A percentile compares a stretch with the other conserved stretches of the same genome.
These are phyloP conservation scores for Chaetomium globosum DNA, from an alignment of 2,329 filamentous ascomycete genomes.

Conservation along the genomic window DNA sequence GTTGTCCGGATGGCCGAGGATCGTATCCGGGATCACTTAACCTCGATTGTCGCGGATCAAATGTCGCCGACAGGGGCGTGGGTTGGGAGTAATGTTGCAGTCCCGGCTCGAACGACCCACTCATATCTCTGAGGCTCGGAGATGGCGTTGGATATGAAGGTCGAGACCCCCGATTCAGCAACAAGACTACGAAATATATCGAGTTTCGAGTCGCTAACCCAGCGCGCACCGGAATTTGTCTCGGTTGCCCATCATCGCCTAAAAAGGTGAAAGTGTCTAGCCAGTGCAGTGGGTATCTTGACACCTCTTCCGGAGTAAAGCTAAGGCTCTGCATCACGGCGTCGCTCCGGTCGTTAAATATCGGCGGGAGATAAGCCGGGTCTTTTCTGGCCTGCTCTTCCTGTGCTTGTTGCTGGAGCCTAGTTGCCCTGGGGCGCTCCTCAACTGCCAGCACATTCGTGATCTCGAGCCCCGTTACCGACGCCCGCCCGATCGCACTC, in stretches of 20 bases:
- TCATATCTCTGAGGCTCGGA: constrained; percentile 49
- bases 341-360: constrained; percentile 59
- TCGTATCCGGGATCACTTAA: constrained; percentile 41
- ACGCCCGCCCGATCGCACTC: constrained; percentile 56
- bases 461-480: constrained; percentile 54
- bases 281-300: constrained; percentile 55
- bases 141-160: constrained; percentile 51
- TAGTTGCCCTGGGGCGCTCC: constrained; percentile 57
- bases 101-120: constrained; percentile 48
- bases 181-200: constrained; percentile 63
- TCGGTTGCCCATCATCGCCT: constrained; percentile 54
- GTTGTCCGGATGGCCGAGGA: constrained; percentile 36
- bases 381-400: constrained; percentile 61
- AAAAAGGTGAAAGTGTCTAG: constrained; percentile 60
- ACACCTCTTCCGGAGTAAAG: constrained; percentile 57
- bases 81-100: constrained; percentile 48
- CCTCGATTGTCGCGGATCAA: constrained; percentile 50
- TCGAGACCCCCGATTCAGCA: constrained; percentile 46
- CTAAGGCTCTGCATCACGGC: constrained; percentile 58
- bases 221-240: constrained; percentile 55
- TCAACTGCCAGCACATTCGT: constrained; percentile 55
- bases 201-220: constrained; percentile 63
- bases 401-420: constrained; percentile 53
- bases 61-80: constrained; percentile 52
- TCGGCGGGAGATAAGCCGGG: constrained; percentile 66